Conservation (phyloP, 495 filamentous ascomycete genomes). For the Neurospora pannonica region DNA sequence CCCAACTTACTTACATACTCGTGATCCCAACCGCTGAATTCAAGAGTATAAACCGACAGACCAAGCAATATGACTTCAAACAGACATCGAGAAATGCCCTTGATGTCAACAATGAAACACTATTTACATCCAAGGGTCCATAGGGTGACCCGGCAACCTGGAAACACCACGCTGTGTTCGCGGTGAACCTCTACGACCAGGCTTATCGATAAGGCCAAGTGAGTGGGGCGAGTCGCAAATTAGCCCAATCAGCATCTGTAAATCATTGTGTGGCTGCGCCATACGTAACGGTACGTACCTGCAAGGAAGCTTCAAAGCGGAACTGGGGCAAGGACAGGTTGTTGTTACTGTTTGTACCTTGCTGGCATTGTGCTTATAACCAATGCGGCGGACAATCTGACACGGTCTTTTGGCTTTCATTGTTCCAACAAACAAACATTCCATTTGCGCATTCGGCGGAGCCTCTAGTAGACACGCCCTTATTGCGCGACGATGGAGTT, state of each 20-base stretch:
- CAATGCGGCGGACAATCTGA: neutral
- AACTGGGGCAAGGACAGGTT: neutral
- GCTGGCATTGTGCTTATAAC: neutral
- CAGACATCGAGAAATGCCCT: neutral
- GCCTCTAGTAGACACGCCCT: conserved; percentile 9
- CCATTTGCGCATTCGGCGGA: conserved; percentile 3
- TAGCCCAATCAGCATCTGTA: neutral
- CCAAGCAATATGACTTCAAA: neutral
- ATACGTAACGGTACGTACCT: neutral
- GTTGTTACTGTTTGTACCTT: conserved; percentile 1
- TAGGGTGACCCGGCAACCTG: neutral
- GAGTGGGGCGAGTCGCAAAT: neutral
- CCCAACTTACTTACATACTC: neutral
- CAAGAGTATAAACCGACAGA: neutral
- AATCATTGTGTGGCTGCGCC: neutral
- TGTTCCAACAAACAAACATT: conserved; percentile 10
- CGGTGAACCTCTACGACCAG: neutral
- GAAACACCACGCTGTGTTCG: neutral
- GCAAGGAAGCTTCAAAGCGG: neutral
- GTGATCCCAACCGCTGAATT: neutral
- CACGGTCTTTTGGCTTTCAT: neutral
- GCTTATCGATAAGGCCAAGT: neutral
- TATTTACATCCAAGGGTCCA: neutral
- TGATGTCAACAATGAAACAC: neutral
- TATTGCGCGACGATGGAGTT: conserved; percentile 34